Conservation (phyloP, 768 basidiomycete species). For the Calocybe indica region DNA sequence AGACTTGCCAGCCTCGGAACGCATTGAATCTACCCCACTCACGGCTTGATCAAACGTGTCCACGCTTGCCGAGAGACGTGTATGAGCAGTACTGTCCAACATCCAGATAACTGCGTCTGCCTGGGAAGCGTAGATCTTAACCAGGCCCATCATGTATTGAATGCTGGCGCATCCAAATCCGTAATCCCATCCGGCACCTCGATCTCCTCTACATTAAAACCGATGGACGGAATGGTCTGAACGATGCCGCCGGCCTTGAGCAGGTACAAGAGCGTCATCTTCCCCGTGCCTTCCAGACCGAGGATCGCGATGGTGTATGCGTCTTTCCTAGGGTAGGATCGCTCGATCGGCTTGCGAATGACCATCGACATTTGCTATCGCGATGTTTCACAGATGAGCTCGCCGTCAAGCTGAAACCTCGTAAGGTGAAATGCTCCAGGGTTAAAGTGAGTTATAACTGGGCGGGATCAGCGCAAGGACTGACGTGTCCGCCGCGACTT, state of each 20-base stretch:
- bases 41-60: constrained; percentile 41
- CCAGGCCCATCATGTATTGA: constrained; percentile 27
- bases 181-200: constrained; percentile 49
- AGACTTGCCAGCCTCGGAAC: background rate
- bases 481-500: no score
- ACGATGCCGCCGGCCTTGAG: constrained; percentile 34
- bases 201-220: constrained; percentile 59
- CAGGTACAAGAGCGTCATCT: constrained; percentile 42
- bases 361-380: constrained; percentile 10
- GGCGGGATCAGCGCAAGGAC: no score
- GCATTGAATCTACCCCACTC: constrained; percentile 7
- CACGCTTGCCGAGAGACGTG: constrained; percentile 44
- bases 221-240: constrained; percentile 32
- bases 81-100: constrained; percentile 51
- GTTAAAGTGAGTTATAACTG: no score
- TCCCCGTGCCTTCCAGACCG: constrained; percentile 36
- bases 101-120: constrained; percentile 60
- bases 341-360: constrained; percentile 23
- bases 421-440: no score
- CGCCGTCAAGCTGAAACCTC: no score
- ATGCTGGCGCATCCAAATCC: constrained; percentile 47
- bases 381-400: no score
- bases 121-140: constrained; percentile 14
- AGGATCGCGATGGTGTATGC: constrained; percentile 19
- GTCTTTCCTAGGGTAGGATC: constrained; percentile 15